Conservation (phyloP, 345 rosid species). For the Sonneratia caseolaris region DNA sequence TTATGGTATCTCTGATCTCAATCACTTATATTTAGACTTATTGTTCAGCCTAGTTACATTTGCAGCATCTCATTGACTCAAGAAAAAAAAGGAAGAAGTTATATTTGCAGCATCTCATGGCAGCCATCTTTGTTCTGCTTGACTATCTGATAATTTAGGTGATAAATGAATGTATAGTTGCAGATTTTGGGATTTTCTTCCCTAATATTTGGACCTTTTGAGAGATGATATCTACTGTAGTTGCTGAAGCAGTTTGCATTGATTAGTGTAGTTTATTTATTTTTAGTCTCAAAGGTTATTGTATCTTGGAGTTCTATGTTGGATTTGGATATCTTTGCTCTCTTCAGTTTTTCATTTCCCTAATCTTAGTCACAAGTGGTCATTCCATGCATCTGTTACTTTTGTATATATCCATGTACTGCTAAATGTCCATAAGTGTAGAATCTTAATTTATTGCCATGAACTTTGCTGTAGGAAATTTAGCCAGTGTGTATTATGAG, state of each 20-base stretch:
- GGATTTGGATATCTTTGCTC: not conserved
- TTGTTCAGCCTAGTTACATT: not conserved
- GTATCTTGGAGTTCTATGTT: not conserved
- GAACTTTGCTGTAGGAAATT: constrained; percentile 46
- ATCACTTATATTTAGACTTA: not conserved
- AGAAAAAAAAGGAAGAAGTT: no score
- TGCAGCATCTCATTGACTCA: no score
- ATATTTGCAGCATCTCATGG: not conserved
- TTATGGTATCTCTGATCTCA: constrained; percentile 37
- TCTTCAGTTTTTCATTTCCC: not conserved
- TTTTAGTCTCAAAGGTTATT: not conserved
- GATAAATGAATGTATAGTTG: not conserved
- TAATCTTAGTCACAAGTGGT: not conserved
- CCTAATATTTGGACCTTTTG: not conserved
- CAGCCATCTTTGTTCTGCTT: not conserved
- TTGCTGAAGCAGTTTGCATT: not conserved
- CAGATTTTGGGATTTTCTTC: not conserved
- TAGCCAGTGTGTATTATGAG: constrained; percentile 85
- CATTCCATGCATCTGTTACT: not conserved
- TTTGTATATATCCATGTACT: not conserved
- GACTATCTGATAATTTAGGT: not conserved
- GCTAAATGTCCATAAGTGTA: not conserved
- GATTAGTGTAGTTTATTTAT: not conserved
- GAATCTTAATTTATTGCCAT: not conserved
- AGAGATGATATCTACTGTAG: not conserved